Base-by-base conservation (phyloP, 2,329 filamentous ascomycete genomes). In the Colletotrichum spaethianum region DNA sequence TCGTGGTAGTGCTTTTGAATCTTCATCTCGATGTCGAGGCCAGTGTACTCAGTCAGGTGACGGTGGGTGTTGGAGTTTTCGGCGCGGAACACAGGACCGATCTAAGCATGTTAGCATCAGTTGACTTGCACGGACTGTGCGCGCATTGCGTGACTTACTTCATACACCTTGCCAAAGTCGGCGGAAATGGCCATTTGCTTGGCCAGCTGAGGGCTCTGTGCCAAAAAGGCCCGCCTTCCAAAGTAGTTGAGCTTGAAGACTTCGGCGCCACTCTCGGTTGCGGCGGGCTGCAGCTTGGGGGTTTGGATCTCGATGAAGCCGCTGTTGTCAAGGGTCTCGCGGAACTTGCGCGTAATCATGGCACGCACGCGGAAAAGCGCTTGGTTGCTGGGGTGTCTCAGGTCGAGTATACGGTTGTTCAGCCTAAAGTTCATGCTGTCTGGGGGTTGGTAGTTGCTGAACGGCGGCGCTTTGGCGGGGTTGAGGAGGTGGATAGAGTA, bases 11-110 rank as follows among this genome's bases (percentile, higher is more conserved):
- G 92, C 76, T 93, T 91, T 61, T 95, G 92, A 74, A 98, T 94
- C 3, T 92, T 89, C 96, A 98, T 98, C 79, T 98, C 95, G 23
- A 98, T 82, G 87, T 98, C 95, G 38, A 98, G 86, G 67, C 95
- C 95, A 5, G 95, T 98, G 80, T 97, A 98, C 81, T 98, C 95
- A 0, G 95, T 98, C 86, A 98, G 86, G 80, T 98, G 95, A 46
- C 95, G 92, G 78, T 98, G 95, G 0, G 95, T 98, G 82, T 98
- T 98, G 79, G 94, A 97, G 84, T 98, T 97, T 80, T 98, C 95
- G 0, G 95, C 95, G 76, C 95, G 91, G 87, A 98, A 98, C 8
- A 98, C 95, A 2, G 94, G 92, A 20, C 94, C 94, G 75, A 96
- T 92, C 80, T 81, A 28, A 14, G 2, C 40, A 23, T 20, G 53